Evolutionary conservation across 75 land plant genomes (phyloP), one percentile per base, ranked within the genome.

Genomic region (Cupressus sempervirens): DNA sequence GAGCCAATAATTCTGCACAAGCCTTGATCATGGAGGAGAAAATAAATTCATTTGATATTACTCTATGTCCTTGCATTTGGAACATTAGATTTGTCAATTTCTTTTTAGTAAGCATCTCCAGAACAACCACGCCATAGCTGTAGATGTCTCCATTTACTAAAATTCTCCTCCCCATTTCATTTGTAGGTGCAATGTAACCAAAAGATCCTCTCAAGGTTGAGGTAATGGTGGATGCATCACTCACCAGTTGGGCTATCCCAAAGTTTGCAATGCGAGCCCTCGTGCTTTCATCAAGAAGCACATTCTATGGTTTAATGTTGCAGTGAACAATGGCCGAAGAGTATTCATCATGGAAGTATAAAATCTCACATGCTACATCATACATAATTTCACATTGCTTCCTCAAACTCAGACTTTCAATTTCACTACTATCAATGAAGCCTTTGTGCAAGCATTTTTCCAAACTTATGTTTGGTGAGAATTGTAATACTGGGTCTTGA

Each of bases 391-490:
- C 23, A 30, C 84, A 67, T 50, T 89, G 26, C 70, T 80, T 72
- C 2, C 84, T 68, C 89, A 84, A 86, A 11, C 81, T 79, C 84
- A 82, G 50, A 36, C 3, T 18, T 32, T 36, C n/a, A 14, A n/a
- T 26, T 5, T 84, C 75, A 30, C 53, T 58, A 8, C 29, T 34
- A 13, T 38, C 84, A 26, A 0, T 14, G 1, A 0, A 20, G 23
- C 4, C 35, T 50, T n/a, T 30, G 56, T 89, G 90, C 65, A 89
- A 45, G 16, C 36, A 67, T 12, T 12, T 46, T 80, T 89, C 86
- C 41, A 89, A 72, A 38, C 70, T 87, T 18, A 86, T 88, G 23
- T 87, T 89, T 5, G 88, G 88, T 83, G 73, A 81, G 76, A 84
- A 87, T 83, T 89, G 86, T 86, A 89, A 36, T 32, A 89, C 68